Evolutionary conservation across 352 stramenopile species (phyloP), one percentile per base, ranked within the genome.

Genomic region (Pythium monospermum): DNA sequence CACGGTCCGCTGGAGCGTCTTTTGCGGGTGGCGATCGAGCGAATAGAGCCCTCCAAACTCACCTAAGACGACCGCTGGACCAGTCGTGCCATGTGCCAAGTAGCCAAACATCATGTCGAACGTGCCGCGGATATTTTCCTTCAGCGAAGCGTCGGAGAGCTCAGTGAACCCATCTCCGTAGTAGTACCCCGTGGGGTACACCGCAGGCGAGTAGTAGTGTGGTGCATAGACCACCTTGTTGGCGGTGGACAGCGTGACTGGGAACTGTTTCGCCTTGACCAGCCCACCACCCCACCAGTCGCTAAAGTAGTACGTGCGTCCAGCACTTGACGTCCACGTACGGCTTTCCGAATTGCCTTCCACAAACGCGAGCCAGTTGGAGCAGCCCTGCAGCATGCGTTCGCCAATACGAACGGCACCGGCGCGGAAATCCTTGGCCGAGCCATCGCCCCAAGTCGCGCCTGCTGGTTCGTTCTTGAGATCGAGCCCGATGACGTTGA

Each of bases 151-250:
- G 32, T 68, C 59, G 0, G 46, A 31, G 16, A 89, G 70, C 57
- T 91, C 80, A 7, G 65, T 49, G 38, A 68, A 76, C 25, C 61
- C 59, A 1, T 62, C 54, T 15, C 71, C 57, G 43, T 77, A 87
- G 27, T 87, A 85, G 28, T 85, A 85, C 13, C 53, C 33, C 19
- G 73, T 56, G 0, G 76, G 74, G 16, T 75, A 87, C 48, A 86
- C 74, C 0, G 72, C 62, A 1, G 81, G 71, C 1, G 72, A 74
- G 59, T 85, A 83, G 45, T 82, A 92, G 56, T 92, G 81, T 31
- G 81, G 81, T 2, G 75, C 64, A 35, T 81, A 90, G 4, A 92
- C 78, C 16, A 92, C 63, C 53, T 92, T 92, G 57, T 90, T 65
- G 2, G 61, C 27, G 8, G 55, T 63, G 2, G 49, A 63, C 32